These are phyloP conservation scores for Saccharomycopsis fodiens DNA, from an alignment of 805 yeast genomes.

Conservation along the genomic window DNA sequence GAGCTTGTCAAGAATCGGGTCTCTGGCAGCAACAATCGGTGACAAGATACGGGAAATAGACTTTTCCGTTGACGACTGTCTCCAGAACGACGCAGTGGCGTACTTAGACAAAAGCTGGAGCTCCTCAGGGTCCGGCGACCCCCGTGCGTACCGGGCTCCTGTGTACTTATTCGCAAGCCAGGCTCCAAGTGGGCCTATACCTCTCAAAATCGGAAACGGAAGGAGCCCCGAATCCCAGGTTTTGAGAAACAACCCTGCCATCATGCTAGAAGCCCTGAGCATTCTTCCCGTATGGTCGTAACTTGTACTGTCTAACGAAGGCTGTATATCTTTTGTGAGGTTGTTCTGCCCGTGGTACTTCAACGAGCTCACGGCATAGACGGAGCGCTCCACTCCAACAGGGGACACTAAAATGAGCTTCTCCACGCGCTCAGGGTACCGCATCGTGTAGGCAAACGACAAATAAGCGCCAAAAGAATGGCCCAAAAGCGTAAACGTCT, in stretches of 20 bases:
- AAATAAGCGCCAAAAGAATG: conserved; percentile 79
- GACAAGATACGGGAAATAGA: conserved; percentile 26
- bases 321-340: conserved; percentile 15
- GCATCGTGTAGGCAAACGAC: conserved; percentile 54
- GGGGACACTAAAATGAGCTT: conserved; percentile 63
- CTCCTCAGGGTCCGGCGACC: conserved; percentile 23
- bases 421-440: conserved; percentile 46
- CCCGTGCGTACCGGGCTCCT: conserved; percentile 25
- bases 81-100: conserved; percentile 26
- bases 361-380: conserved; percentile 44
- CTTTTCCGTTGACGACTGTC: conserved; percentile 25
- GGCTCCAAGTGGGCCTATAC: conserved; percentile 31
- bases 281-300: conserved; percentile 29
- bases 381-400: conserved; percentile 68
- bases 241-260: conserved; percentile 38
- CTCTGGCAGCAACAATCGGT: conserved; percentile 52
- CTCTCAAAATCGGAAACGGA: conserved; percentile 19
- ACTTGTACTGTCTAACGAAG: conserved; percentile 35
- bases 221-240: conserved; percentile 32
- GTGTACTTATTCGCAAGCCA: conserved; percentile 25
- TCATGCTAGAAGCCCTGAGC: conserved; percentile 35
- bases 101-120: conserved; percentile 27
- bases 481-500: conserved; percentile 55
- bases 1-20: conserved; percentile 59
- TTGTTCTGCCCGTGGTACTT: conserved; percentile 27